Conservation (phyloP, 805 yeast genomes). For the Priceomyces medius region DNA sequence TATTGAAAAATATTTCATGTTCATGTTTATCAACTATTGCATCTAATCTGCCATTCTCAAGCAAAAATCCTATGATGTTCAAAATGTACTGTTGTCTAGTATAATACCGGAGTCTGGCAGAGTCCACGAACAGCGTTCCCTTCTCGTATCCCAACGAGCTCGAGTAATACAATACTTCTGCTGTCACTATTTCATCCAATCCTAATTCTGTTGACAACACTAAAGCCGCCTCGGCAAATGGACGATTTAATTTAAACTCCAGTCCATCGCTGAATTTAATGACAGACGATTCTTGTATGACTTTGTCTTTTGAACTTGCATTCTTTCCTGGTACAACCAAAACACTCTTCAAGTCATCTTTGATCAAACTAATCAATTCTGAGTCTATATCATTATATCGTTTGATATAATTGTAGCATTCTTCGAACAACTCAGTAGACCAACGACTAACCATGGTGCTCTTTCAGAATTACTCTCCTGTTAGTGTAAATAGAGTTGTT, state of each 20-base stretch:
- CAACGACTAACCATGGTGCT: slow-evolving; percentile 20
- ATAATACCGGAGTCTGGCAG: slow-evolving; percentile 68
- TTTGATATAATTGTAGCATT: slow-evolving; percentile 47
- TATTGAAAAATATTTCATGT: slow-evolving; percentile 30
- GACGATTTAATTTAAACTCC: slow-evolving; percentile 60
- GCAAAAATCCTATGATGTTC: slow-evolving; percentile 49
- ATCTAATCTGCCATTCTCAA: slow-evolving; percentile 21
- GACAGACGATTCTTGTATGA: slow-evolving; percentile 38
- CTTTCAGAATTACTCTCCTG: not conserved
- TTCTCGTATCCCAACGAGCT: slow-evolving; percentile 35
- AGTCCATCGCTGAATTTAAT: slow-evolving; percentile 54
- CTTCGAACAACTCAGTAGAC: slow-evolving; percentile 42
- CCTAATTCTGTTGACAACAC: slow-evolving; percentile 51
- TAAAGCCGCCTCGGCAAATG: slow-evolving; percentile 60
- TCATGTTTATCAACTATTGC: slow-evolving; percentile 19
- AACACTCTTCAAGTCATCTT: slow-evolving; percentile 45
- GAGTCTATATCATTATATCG: slow-evolving; percentile 19
- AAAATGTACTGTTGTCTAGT: slow-evolving; percentile 71
- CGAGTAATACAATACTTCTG: slow-evolving; percentile 62
- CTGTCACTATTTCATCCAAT: slow-evolving; percentile 73
- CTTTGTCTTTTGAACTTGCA: slow-evolving; percentile 43
- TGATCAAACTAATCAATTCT: slow-evolving; percentile 29
- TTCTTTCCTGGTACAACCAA: slow-evolving; percentile 44
- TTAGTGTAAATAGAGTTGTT: not conserved
- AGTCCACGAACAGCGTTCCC: slow-evolving; percentile 52